Evolutionary conservation across 768 basidiomycete genomes (phyloP).

Genomic region (Gautieria morchelliformis): DNA sequence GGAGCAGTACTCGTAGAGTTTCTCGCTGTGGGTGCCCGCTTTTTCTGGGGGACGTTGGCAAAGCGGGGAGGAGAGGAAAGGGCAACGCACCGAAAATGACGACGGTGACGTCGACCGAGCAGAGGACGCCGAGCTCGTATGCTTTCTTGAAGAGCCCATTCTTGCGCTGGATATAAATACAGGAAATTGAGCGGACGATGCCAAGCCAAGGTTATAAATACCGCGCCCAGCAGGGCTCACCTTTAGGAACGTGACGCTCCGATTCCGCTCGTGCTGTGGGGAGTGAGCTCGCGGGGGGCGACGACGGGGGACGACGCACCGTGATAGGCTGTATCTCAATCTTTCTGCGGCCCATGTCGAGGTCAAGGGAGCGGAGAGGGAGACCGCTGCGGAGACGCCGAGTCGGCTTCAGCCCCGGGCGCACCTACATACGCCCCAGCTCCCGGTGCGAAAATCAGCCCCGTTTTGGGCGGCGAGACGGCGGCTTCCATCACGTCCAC

Average conservation of each 20-base stretch:
- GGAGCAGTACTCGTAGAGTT: slow-evolving; percentile 78
- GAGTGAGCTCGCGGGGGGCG: slow-evolving; percentile 10
- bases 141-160: slow-evolving; percentile 89
- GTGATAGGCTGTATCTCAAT: slow-evolving; percentile 78
- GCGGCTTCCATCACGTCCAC: too few relatives aligned
- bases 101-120: slow-evolving; percentile 81
- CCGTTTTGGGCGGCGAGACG: neutral
- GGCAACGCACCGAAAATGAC: slow-evolving; percentile 63
- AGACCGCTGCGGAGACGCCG: neutral
- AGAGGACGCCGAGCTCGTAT: slow-evolving; percentile 83
- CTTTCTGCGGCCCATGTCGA: slow-evolving; percentile 53
- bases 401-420: neutral
- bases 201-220: neutral
- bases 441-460: neutral
- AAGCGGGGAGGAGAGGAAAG: slow-evolving; percentile 25
- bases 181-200: neutral
- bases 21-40: slow-evolving; percentile 60
- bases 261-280: slow-evolving; percentile 76
- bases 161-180: slow-evolving; percentile 47
- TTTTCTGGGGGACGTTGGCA: slow-evolving; percentile 47
- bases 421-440: neutral
- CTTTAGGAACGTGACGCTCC: slow-evolving; percentile 87
- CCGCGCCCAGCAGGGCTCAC: slow-evolving; percentile 27
- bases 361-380: neutral
- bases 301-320: slow-evolving; percentile 34